Evolutionary conservation across 495 filamentous ascomycete genomes (phyloP), one percentile per base, ranked within the genome.

Genomic region (Podospora tetraspora): DNA sequence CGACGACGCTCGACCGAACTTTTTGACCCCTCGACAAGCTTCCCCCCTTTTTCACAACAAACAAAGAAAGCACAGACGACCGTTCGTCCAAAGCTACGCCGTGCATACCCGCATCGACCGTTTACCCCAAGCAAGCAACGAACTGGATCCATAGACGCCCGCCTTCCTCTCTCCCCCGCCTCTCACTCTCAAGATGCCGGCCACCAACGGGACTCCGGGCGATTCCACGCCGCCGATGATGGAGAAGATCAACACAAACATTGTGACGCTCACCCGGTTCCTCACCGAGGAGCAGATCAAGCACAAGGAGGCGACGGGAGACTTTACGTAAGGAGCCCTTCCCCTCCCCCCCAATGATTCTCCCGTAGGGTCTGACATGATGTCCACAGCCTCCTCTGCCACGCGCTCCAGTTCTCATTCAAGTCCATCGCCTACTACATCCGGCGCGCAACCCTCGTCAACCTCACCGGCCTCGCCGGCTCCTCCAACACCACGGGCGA

Each of bases 391-490:
- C 87, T 99, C 25, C 87, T 99, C 65, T 97, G 93, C 85, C 95
- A 99, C 77, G 93, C 96, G 68, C 89, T 99, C 34, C 96, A 98
- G 82, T 98, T 97, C 85, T 92, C 95, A 72, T 99, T 99, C 89
- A 99, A 99, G 84, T 94, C 91, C 65, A 99, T 99, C 80, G 94
- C 95, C 71, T 97, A 98, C 86, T 99, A 97, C 84, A 99, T 99
- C 81, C 93, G 95, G 73, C 89, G 95, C 78, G 94, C 95, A 29
- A 94, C 93, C n/a, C 84, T 99, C 61, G 96, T 97, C 79, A 97
- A 97, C 83, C 87, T 99, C 57, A 93, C 92, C 43, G 95, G 95
- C 59, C 89, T 99, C 25, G 95, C 95, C 43, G 95, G 95, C 32
- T 96, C 93, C 69, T 91, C 93, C 69, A 99, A 99, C 81, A 91